A percentile compares a stretch with the other conserved stretches of the same genome.
Evolutionary conservation across 2,329 filamentous ascomycete species (phyloP).

Genomic region (Colletotrichum sp.): DNA sequence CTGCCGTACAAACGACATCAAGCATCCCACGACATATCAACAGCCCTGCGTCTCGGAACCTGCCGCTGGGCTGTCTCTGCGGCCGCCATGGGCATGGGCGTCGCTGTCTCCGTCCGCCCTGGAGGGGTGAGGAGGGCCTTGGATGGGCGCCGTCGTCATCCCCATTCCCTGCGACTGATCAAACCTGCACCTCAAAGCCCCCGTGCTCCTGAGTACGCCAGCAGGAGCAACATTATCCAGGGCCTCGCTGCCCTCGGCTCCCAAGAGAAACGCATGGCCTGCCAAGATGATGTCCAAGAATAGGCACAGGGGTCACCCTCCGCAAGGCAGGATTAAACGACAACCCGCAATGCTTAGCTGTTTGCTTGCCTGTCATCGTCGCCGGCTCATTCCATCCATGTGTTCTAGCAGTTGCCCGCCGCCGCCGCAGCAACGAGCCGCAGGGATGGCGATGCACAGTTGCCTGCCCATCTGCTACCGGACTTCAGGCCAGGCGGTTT

Average conservation of each 20-base stretch:
- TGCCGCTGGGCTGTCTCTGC: not conserved
- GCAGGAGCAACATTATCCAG: not conserved
- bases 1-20: not conserved
- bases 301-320: constrained; percentile 3
- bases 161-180: not conserved
- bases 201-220: not conserved
- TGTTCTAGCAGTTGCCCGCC: not conserved
- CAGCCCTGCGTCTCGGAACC: constrained; percentile 17
- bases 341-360: constrained; percentile 12
- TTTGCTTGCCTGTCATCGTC: constrained; percentile 1
- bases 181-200: not conserved
- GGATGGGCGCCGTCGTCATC: not conserved
- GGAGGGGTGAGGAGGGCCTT: not conserved
- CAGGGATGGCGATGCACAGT: not conserved
- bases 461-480: not conserved
- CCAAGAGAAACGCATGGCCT: constrained; percentile 1
- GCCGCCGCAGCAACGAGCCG: not conserved
- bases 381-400: not conserved
- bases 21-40: not conserved
- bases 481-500: not conserved
- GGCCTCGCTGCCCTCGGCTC: not conserved
- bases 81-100: not conserved
- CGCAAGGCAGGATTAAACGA: constrained; percentile 10
- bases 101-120: not conserved
- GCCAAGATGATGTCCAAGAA: constrained; percentile 16